These are phyloP conservation scores for Oenanthe sinensis DNA, from an alignment of 129 eudicot genomes.

Conservation along the genomic window DNA sequence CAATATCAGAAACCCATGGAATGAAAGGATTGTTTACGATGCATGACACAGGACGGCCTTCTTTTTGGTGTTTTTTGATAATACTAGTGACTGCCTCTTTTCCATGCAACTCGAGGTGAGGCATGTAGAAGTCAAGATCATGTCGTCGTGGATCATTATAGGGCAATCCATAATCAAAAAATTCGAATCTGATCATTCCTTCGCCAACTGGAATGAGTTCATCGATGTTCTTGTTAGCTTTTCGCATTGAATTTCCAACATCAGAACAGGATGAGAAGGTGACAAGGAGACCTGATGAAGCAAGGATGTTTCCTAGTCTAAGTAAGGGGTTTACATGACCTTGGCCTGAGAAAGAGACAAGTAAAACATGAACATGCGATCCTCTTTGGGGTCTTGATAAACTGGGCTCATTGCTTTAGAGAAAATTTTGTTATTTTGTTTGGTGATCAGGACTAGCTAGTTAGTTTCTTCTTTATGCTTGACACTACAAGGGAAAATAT, in stretches of 20 bases:
- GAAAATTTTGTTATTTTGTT: too few relatives aligned
- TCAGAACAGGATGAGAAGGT: conserved; percentile 28
- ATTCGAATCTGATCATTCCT: conserved; percentile 63
- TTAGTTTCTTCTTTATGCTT: too few relatives aligned
- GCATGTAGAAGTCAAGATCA: conserved; percentile 27
- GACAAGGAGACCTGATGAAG: conserved; percentile 30
- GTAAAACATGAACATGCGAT: conserved; percentile 24
- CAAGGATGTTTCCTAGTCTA: conserved; percentile 33
- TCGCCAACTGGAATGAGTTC: conserved; percentile 6
- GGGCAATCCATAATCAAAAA: conserved; percentile 49
- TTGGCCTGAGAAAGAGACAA: conserved; percentile 39
- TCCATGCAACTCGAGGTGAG: conserved; percentile 42
- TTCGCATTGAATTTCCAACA: conserved; percentile 23
- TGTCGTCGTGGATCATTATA: conserved; percentile 21
- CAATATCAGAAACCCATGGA: conserved; percentile 73
- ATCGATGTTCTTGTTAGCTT: conserved; percentile 20
- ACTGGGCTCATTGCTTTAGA: too few relatives aligned
- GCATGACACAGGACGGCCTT: conserved; percentile 54
- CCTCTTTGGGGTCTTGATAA: conserved; percentile 4
- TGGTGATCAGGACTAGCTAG: too few relatives aligned
- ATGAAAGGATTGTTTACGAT: conserved; percentile 56
- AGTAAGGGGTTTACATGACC: conserved; percentile 50
- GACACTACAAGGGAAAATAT: too few relatives aligned
- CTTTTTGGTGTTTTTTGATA: conserved; percentile 26
- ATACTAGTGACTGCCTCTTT: conserved; percentile 21